Evolutionary conservation across 2,329 filamentous ascomycete genomes (phyloP), one percentile per base, ranked within the genome.

Genomic region (Keithomyces neogunnii): DNA sequence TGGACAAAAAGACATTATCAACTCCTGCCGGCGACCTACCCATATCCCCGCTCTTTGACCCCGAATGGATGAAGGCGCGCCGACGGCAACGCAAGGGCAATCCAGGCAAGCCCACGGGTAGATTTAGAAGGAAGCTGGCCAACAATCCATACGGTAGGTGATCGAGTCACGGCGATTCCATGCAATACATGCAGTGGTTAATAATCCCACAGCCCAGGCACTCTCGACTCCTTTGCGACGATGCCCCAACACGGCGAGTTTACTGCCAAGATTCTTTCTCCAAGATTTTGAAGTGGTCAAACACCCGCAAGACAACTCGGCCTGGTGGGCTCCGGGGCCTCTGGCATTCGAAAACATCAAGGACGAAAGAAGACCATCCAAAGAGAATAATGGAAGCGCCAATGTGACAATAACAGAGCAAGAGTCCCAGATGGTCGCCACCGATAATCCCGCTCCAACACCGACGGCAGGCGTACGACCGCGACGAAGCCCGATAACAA

Each of bases 121-220:
- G 73, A 2, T 79, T 88, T 53, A 80, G 84, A 60, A 73, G 71
- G 51, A 76, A 79, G 53, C 68, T 89, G 2, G 70, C 69, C 32
- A 73, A 73, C 38, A 90, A 87, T 56, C 73, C 83, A 2, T 89
- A 80, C 57, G 86, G 84, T 86, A 69, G 32, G 69, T 31, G 8
- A 26, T 32, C 26, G 4, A 40, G 2, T 19, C 26, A 4, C n/a
- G 0, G 6, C 5, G 6, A 29, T 35, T 10, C 30, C 13, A 19
- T 32, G 28, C 26, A 28, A 1, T 38, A 3, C 31, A 51, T 54
- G 48, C 47, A 40, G 28, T 39, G 49, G 46, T 57, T 60, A 33
- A 60, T 45, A 29, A 30, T n/a, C n/a, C 4, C 45, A 29, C 50
- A 86, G 85, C 85, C 3, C 74, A 74, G 44, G 78, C 82, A 5